Base-by-base conservation (phyloP, 139 green algal genomes). In the Chlorella vulgaris region DNA sequence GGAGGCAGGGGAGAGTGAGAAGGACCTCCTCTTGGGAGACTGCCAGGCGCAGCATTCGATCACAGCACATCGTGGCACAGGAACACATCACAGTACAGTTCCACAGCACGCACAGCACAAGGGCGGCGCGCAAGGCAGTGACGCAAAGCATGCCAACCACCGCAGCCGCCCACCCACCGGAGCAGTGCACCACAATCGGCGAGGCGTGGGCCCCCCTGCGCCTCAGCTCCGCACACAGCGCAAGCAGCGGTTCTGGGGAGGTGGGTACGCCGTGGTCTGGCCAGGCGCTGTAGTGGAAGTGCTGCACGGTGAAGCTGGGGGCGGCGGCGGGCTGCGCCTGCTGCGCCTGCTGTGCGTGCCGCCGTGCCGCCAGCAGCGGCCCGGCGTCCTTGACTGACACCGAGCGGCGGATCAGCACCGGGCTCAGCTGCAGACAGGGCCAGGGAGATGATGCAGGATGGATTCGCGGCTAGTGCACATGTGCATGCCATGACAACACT, bases 251-350 rank as follows among this genome's bases (percentile, higher is more conserved):
- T 36, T 75, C 33, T 4, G 89, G 76, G 8, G 76, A 86, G 26
- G 42, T 13, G 0, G 91, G 91, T 28, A 95, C 90, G 0, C 91
- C 90, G 42, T 93, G 92, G 63, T 95, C 91, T 8, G 91, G 91
- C 91, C 91, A 95, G 35, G 82, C 86, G 8, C 84, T 53, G 76
- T 74, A 81, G 21, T 74, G 76, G 62, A 74, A 81, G 61, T 81
- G 76, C 62, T 26, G 8, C 22, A 74, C 0, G 2, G 62, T 47
- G 1, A 6, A 18, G 50, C 42, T 24, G 73, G n/a, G 4, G 29
- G 29, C 68, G 10, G 13, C 10, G 22, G 21, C 35, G 39, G 21
- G 29, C 39, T 0, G 24, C 28, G n/a, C 38, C 68, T 58, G 39
- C 68, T 62, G 69, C 42, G 18, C 29, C 40, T 66, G 51, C 51